Base-by-base conservation (phyloP, 257 asterid genomes). In the Ligustrum vulgare region DNA sequence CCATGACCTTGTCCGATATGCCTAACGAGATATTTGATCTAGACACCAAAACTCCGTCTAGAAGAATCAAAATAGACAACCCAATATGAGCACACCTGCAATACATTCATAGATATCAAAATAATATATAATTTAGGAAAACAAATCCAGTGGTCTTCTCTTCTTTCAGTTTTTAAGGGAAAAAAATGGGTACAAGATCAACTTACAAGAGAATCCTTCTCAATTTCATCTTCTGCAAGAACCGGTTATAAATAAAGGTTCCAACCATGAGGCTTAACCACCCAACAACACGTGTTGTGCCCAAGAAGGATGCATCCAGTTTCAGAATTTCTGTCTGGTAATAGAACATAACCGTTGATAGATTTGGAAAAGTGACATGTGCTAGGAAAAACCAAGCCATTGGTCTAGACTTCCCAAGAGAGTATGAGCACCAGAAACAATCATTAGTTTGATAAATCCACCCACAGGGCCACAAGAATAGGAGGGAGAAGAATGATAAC, bases 321-420 rank as follows among this genome's bases (percentile, higher is more conserved):
- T 86, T 82, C 73, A 94, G 83, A 80, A 75, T 58, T 86, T 94
- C 98, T 51, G 98, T 84, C 89, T 92, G 98, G 84, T 92, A 94
- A 85, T 92, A 92, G 84, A 94, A 94, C 97, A 94, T 90, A 70
- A 92, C 79, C 2, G 96, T 92, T 0, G 97, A 88, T 80, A 92
- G 82, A 85, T 92, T 94, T 73, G 97, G 97, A 71, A 90, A 85
- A 39, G 97, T 90, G 81, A 92, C 93, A 16, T 88, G 90, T 76
- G 97, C 97, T 81, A 94, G 73, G 88, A 94, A 92, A 87, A 94
- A 94, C 98, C 98, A 94, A 22, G 94, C 86, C 98, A 94, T 94
- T 67, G 98, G 97, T 82, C 98, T 94, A 81, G 54, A 71, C 10
- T 81, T 82, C 80, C 88, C 71, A 68, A 76, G 67, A 81, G 81